These are phyloP conservation scores for Penicillium sp. DNA, from an alignment of 2,329 filamentous ascomycete species.

Conservation along the genomic window DNA sequence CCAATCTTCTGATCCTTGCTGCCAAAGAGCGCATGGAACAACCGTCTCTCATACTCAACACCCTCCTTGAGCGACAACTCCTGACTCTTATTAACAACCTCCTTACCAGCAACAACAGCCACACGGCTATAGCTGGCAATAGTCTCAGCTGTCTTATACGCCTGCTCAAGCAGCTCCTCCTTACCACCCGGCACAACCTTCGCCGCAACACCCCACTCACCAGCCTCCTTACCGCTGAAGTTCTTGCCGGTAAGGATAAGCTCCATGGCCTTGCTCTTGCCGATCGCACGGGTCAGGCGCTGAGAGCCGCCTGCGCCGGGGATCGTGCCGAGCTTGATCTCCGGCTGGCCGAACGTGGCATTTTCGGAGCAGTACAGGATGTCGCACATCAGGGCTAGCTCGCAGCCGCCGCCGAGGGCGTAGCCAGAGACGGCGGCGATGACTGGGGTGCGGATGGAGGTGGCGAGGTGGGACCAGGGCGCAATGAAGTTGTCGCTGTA, in stretches of 20 bases:
- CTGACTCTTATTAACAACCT: conserved; percentile 99
- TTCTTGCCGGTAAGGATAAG: conserved; percentile 76
- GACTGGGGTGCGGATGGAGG: conserved; percentile 80
- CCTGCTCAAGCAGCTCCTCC: conserved; percentile 71
- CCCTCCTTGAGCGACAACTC: conserved; percentile 79
- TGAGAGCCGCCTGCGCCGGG: conserved; percentile 89
- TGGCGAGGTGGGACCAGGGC: conserved; percentile 79
- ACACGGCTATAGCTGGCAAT: conserved; percentile 81
- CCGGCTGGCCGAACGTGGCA: conserved; percentile 91
- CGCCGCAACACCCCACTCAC: conserved; percentile 81
- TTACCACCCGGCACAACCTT: conserved; percentile 64
- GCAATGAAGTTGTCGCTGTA: conserved; percentile 92
- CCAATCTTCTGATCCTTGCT: conserved; percentile 95
- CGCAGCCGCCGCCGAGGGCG: conserved; percentile 87
- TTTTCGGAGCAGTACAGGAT: conserved; percentile 78
- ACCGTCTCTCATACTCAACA: conserved; percentile 83
- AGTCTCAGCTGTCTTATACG: conserved; percentile 73
- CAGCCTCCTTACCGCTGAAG: conserved; percentile 76
- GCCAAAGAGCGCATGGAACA: conserved; percentile 90
- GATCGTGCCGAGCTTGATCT: conserved; percentile 89
- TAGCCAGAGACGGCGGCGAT: conserved; percentile 92
- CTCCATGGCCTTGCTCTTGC: conserved; percentile 84
- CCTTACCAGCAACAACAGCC: conserved; percentile 83
- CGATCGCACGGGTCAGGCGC: conserved; percentile 70
- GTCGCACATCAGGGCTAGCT: conserved; percentile 95